Evolutionary conservation across 257 asterid genomes (phyloP), one percentile per base, ranked within the genome.

Genomic region (Solanum peruvianum): DNA sequence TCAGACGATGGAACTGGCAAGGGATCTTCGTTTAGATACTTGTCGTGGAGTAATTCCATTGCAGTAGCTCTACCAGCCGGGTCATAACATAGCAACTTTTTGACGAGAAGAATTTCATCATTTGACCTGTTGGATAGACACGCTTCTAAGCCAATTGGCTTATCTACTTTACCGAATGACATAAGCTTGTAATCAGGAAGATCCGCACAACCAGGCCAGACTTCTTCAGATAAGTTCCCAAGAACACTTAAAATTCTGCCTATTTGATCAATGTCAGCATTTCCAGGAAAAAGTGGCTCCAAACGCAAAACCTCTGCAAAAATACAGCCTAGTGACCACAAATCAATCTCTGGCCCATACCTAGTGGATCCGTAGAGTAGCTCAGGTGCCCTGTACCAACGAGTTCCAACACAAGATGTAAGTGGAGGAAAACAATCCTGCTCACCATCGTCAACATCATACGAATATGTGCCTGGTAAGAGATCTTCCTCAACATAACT

Each of bases 321-420:
- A 66, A 97, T 95, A 64, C 99, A 97, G 21, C 99, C 99, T 44
- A 97, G 88, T 29, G 99, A 95, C 99, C 99, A 97, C 66, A 97
- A 93, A 85, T 97, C 99, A 73, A 96, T 92, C 92, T 95, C 99
- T 23, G 92, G 90, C 31, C 98, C 98, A 47, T 97, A 97, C 44
- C 87, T 93, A 44, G 98, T 95, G 75, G 99, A 96, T 4, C 99
- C 99, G 37, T 93, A 96, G 4, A 97, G 98, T 80, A 97, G 94
- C 91, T 97, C 99, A 3, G 99, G 99, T 86, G 98, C 95, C 89
- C 97, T 92, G 86, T 89, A 97, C 99, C 99, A 97, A 27, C 99
- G 96, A 45, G 99, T 96, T 83, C 99, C 99, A 9, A 97, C 98
- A 70, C 98, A 96, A 13, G 99, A 97, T 70, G 99, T 97, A 31